Evolutionary conservation across 2,329 filamentous ascomycete genomes (phyloP), one percentile per base, ranked within the genome.

Genomic region (Pestalotiopsis sp.): DNA sequence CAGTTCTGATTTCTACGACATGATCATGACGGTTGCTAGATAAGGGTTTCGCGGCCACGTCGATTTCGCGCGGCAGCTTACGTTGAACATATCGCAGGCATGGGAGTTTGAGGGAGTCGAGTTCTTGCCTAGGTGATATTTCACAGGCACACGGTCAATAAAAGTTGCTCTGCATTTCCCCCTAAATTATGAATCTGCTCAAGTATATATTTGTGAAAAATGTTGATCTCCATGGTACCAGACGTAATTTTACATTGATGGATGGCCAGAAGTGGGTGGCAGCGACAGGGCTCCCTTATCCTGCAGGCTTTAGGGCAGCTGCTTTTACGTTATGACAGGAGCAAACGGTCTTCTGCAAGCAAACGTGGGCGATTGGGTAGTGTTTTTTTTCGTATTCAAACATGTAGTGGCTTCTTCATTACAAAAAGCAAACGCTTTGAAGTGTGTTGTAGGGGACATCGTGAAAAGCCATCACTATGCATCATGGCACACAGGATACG

Each of bases 101-200:
- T 20, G 64, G 64, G 64, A 66, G 64, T 66, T 66, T 20, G 65
- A 62, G 65, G 65, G 40, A 61, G 65, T 61, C 65, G 38, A 20
- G 40, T 20, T 48, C 39, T 66, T 62, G 20, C 57, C 65, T 30
- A n/a, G 57, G 65, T 35, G 52, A 48, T 52, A 59, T 60, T n/a
- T 55, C 64, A 20, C 22, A 66, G 65, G 65, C 58, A 61, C 55
- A 38, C 24, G 65, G 65, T 62, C 44, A 66, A 66, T 66, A 66
- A 66, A 66, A 66, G 65, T 66, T 66, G 38, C 56, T 66, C 26
- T 66, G 65, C 39, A 26, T 66, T 66, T 65, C 24, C 44, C 30
- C 26, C n/a, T 5, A 35, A 38, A 11, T 11, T 39, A 14, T 20
- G 14, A 52, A 52, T 22, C 17, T 9, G 17, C 6, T 3, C 17